phyloP scores from a whole-genome alignment of 2,329 filamentous ascomycete genomes.

The Xylariaceae sp. region DNA sequence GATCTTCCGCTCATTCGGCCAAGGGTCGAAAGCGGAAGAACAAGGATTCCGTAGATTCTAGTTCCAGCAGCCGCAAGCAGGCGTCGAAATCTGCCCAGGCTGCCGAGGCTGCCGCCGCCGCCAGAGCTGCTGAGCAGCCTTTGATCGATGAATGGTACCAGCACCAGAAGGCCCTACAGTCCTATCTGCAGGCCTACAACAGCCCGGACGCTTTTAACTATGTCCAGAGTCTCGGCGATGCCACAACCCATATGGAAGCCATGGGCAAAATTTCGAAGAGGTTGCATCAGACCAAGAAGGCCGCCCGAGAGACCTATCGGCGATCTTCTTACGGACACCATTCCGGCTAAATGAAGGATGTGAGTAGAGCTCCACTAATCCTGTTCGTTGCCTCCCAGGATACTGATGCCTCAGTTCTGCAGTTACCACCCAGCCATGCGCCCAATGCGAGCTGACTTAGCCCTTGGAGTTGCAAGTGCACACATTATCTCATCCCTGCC shows the following conservation, averaged over 20 bases:
- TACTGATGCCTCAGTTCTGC: constrained; percentile 13
- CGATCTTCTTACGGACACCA: constrained; percentile 47
- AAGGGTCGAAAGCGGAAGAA: constrained; percentile 66
- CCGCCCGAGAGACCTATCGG: constrained; percentile 43
- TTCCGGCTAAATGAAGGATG: constrained; percentile 46
- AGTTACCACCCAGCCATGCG: constrained; percentile 25
- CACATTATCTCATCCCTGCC: constrained; percentile 20
- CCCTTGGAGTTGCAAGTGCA: constrained; percentile 40
- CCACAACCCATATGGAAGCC: constrained; percentile 57
- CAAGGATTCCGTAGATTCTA: constrained; percentile 54
- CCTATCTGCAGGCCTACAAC: constrained; percentile 58
- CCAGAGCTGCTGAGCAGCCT: constrained; percentile 47
- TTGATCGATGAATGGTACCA: constrained; percentile 64
- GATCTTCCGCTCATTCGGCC: constrained; percentile 42
- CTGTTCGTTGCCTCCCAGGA: neutral
- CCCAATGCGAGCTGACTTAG: constrained; percentile 28
- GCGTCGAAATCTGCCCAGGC: constrained; percentile 50
- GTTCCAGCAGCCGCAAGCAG: constrained; percentile 56
- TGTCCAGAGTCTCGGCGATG: constrained; percentile 59
- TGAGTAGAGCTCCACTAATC: constrained; percentile 26
- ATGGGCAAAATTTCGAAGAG: constrained; percentile 60
- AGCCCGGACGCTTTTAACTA: constrained; percentile 61
- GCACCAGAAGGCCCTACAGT: constrained; percentile 68
- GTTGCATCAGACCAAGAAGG: constrained; percentile 45
- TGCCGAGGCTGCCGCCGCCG: constrained; percentile 43